Evolutionary conservation across 1,284 basidiomycete genomes (phyloP).

Genomic region (Boletus austroedulis): DNA sequence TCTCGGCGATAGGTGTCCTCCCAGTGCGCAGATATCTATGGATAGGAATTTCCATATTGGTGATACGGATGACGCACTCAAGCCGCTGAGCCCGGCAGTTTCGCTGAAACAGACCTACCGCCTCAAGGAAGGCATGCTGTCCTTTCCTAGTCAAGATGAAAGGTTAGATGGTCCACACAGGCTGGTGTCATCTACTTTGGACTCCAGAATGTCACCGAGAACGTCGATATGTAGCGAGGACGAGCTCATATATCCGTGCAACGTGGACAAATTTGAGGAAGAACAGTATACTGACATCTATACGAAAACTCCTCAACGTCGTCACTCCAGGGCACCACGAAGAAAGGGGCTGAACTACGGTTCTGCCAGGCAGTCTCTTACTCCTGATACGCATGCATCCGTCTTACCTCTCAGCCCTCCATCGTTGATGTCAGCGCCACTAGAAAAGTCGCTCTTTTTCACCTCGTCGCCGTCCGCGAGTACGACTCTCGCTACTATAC

Average conservation of each 20-base stretch:
- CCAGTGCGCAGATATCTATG: neutral
- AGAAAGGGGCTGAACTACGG: neutral
- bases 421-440: conserved; percentile 32
- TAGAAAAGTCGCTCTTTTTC: conserved; percentile 31
- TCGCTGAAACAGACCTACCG: neutral
- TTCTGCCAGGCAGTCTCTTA: conserved; percentile 11
- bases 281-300: conserved; percentile 14
- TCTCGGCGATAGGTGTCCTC: neutral
- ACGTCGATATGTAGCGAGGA: neutral
- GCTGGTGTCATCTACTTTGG: conserved; percentile 13
- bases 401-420: conserved; percentile 32
- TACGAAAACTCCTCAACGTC: conserved; percentile 18
- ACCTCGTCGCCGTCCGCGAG: conserved; percentile 23
- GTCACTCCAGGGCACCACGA: conserved; percentile 7
- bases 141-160: neutral
- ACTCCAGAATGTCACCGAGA: neutral
- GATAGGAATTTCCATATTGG: neutral
- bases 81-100: neutral
- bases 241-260: neutral
- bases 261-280: neutral
- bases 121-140: neutral
- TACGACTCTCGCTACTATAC: conserved; percentile 14
- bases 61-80: neutral
- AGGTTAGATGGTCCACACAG: neutral
- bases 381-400: conserved; percentile 20